Conservation (phyloP, 306 rosid genomes). For the Bauhinia variegata region DNA sequence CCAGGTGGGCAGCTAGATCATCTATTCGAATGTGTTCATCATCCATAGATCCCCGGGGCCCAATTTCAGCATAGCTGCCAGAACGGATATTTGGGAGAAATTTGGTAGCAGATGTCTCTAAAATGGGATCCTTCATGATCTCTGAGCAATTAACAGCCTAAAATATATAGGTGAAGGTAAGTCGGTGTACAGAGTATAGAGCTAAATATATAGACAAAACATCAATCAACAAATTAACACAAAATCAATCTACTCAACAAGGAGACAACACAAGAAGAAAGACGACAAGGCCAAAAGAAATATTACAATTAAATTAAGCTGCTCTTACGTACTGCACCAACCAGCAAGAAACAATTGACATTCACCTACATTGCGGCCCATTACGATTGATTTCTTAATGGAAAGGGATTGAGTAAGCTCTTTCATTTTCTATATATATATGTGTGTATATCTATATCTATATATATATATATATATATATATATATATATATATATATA, state of each 20-base stretch:
- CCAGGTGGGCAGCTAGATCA: slow-evolving; percentile 71
- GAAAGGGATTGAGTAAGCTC: background rate
- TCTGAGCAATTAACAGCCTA: slow-evolving; percentile 68
- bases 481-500: too few species aligned
- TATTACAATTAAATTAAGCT: too few species aligned
- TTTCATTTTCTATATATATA: too few species aligned
- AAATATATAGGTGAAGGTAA: slow-evolving; percentile 21
- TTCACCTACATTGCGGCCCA: background rate
- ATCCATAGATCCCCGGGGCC: slow-evolving; percentile 75
- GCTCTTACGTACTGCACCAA: background rate
- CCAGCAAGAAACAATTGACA: background rate
- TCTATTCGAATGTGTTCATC: slow-evolving; percentile 85
- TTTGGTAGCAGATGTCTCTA: slow-evolving; percentile 50
- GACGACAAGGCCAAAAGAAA: background rate
- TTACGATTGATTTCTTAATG: background rate
- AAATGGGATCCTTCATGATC: slow-evolving; percentile 44
- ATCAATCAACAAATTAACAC: slow-evolving; percentile 16
- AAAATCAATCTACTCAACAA: background rate
- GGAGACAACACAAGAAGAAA: background rate
- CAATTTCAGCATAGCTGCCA: slow-evolving; percentile 78
- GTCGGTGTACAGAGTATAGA: background rate
- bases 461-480: too few species aligned
- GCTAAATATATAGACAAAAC: background rate
- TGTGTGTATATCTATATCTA: too few species aligned
- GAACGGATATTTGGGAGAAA: slow-evolving; percentile 72